Base-by-base conservation (phyloP, 1,284 basidiomycete genomes). In the Gomphus sp. region DNA sequence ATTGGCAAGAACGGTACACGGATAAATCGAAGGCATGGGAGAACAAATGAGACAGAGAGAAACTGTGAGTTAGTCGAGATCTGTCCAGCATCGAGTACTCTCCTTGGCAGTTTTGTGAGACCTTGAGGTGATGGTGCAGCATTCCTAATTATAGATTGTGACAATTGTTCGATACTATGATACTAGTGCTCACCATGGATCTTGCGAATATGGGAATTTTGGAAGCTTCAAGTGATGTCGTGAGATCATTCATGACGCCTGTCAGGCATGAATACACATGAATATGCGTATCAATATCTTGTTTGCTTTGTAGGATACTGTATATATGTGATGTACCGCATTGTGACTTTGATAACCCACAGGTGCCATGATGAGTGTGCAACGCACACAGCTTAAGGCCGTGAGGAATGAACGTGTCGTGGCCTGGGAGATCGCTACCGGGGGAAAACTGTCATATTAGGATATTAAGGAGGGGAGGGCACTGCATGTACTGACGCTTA, bases 121-220 rank as follows among this genome's bases (percentile, higher is more conserved):
- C 33, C 11, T 31, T 14, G 43, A n/a, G n/a, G n/a, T n/a, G n/a
- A n/a, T n/a, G n/a, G n/a, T n/a, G n/a, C 82, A 3, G 83, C 84
- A 66, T 84, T 80, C 81, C 82, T 85, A 34, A 25, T 3, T 18
- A 16, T 16, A 16, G 41, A 16, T 16, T 16, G 14, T 12, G 41
- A 43, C 41, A 43, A 43, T 43, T 16, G 3, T 43, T n/a, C 3
- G 43, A 47, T 36, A 45, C n/a, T 14, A 53, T 6, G 47, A 6
- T 33, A 39, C 5, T 44, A 41, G 28, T 5, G 67, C 74, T 64
- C 64, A 85, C 85, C 83, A 89, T n/a, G 87, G 85, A 88, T 33
- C 85, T 62, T 10, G 78, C 81, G 66, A 85, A 89, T 6, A 89
- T 76, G 0, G 78, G 77, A 0, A 88, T 72, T 48, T 71, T 70